Conservation (phyloP, 2,329 filamentous ascomycete genomes). For the Cladosporium sp. region DNA sequence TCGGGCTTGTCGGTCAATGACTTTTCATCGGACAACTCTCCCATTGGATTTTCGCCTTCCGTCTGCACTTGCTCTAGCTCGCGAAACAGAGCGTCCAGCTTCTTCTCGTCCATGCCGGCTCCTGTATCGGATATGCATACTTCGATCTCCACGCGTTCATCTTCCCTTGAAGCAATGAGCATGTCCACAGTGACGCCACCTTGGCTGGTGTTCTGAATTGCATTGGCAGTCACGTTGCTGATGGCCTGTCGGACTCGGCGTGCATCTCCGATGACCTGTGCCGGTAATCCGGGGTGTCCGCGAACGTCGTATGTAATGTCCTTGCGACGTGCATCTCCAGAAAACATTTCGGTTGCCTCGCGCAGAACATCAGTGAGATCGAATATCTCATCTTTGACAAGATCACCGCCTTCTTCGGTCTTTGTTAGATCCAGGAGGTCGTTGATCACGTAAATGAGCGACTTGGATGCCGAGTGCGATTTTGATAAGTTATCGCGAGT, state of each 20-base stretch:
- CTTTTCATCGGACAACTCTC: slow-evolving; percentile 27
- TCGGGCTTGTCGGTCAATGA: slow-evolving; percentile 26
- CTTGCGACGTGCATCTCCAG: slow-evolving; percentile 70
- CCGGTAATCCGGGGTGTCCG: slow-evolving; percentile 64
- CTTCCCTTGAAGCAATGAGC: slow-evolving; percentile 53
- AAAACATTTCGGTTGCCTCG: slow-evolving; percentile 74
- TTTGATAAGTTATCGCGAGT: slow-evolving; percentile 78
- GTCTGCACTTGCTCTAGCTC: slow-evolving; percentile 62
- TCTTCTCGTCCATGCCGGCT: slow-evolving; percentile 54
- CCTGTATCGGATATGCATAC: slow-evolving; percentile 74
- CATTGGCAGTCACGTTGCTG: slow-evolving; percentile 78
- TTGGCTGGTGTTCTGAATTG: slow-evolving; percentile 67
- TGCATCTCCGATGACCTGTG: slow-evolving; percentile 70
- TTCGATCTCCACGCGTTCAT: slow-evolving; percentile 61
- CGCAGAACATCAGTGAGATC: slow-evolving; percentile 64
- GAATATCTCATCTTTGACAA: slow-evolving; percentile 77
- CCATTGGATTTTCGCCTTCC: slow-evolving; percentile 48
- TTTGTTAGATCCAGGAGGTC: slow-evolving; percentile 85
- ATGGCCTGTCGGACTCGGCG: slow-evolving; percentile 76
- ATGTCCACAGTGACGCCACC: slow-evolving; percentile 69
- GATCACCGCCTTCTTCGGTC: slow-evolving; percentile 71
- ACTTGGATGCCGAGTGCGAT: slow-evolving; percentile 88
- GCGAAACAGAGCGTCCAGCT: slow-evolving; percentile 56
- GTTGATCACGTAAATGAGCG: slow-evolving; percentile 89
- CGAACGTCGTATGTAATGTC: slow-evolving; percentile 64